Evolutionary conservation across 2,329 filamentous ascomycete genomes (phyloP), one percentile per base, ranked within the genome.

Genomic region (Neonectria magnoliae): DNA sequence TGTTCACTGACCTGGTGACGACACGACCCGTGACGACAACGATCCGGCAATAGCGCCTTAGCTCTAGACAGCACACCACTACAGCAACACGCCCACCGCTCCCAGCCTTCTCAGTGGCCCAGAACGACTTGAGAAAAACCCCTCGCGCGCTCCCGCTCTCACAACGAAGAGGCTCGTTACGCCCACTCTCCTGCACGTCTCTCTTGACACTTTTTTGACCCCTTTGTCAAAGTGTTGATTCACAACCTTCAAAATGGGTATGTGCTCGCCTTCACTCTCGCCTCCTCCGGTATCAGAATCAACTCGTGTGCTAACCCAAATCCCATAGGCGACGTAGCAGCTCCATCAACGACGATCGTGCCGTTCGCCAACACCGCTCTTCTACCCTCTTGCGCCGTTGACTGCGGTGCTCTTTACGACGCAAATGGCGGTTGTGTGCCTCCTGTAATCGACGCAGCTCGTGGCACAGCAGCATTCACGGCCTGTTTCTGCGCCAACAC

Each of bases 361-460:
- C 87, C 88, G 53, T 87, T 89, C 71, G 69, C 73, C 51, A 78
- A 83, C 45, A 67, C 62, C 22, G 62, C 64, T 52, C 57, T 75
- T 45, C 85, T 93, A 53, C 91, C 91, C 5, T 75, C 84, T 27
- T 93, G 91, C 73, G 90, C 88, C 10, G 76, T 81, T 22, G 66
- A 75, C 51, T 93, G 91, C 74, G 83, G 85, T 47, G 76, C 81
- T 29, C 87, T 93, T 48, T 88, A 85, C 75, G 87, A 92, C 77
- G 93, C 91, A 62, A 92, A 94, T 74, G 86, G 85, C 50, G 88
- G 83, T 66, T 97, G 93, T 78, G 85, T 91, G 1, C 90, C 91
- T 4, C 87, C 86, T 4, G 83, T 80, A 25, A 82, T 74, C 53
- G 63, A 79, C 4, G 77, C 85, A 5, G 77, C 79, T 7, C 83